These are phyloP conservation scores for Priceomyces haplophilus DNA, from an alignment of 805 yeast genomes.

Conservation along the genomic window DNA sequence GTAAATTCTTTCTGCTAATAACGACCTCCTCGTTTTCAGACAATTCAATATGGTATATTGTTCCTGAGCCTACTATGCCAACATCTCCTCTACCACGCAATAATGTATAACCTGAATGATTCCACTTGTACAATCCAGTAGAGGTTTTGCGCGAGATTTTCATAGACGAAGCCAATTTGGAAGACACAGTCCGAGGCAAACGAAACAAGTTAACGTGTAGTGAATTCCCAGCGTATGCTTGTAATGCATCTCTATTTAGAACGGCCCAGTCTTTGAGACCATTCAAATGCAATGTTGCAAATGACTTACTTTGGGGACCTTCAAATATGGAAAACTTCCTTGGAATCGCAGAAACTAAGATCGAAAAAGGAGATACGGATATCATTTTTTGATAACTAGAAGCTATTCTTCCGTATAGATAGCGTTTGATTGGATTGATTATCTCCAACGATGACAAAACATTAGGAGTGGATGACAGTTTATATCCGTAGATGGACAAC, in stretches of 20 bases:
- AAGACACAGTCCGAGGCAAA: constrained; percentile 40
- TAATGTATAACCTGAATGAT: constrained; percentile 42
- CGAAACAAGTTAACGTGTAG: constrained; percentile 35
- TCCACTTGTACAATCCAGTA: constrained; percentile 42
- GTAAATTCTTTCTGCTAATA: constrained; percentile 43
- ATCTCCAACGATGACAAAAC: constrained; percentile 27
- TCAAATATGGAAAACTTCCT: constrained; percentile 13
- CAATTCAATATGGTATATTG: constrained; percentile 47
- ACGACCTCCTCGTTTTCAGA: constrained; percentile 46
- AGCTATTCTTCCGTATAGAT: constrained; percentile 43
- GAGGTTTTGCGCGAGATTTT: constrained; percentile 19
- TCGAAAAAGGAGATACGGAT: constrained; percentile 45
- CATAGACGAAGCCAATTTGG: constrained; percentile 25
- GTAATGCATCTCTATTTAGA: constrained; percentile 45
- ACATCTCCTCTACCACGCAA: constrained; percentile 57
- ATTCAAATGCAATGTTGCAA: constrained; percentile 47
- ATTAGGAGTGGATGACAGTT: constrained; percentile 14
- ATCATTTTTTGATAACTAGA: constrained; percentile 47
- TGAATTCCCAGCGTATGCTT: constrained; percentile 53
- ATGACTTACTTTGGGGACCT: constrained; percentile 31
- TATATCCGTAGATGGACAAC: constrained; percentile 43
- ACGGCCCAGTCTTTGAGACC: constrained; percentile 66
- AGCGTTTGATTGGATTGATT: constrained; percentile 38
- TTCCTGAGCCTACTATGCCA: constrained; percentile 54
- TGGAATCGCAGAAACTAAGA: constrained; percentile 41